These are phyloP conservation scores for Kodamaea restingae DNA, from an alignment of 805 yeast species.

Conservation along the genomic window DNA sequence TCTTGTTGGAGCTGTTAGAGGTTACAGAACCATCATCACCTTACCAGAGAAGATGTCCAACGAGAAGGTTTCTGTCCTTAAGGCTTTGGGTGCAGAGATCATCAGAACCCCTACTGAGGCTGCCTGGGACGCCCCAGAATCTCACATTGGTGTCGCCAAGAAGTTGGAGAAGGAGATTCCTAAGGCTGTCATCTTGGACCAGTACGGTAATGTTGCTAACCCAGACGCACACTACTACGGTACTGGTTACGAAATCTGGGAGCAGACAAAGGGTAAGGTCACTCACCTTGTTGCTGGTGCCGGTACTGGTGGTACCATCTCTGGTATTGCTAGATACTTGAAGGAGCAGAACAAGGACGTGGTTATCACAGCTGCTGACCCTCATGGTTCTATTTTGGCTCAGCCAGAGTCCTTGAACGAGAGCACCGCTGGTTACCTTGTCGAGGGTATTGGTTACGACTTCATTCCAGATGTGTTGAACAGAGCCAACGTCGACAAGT, in stretches of 20 bases:
- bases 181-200: conserved; percentile 79
- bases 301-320: conserved; percentile 94
- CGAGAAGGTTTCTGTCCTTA: conserved; percentile 82
- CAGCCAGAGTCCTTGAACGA: conserved; percentile 68
- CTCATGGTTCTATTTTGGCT: conserved; percentile 81
- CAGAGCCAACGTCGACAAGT: conserved; percentile 60
- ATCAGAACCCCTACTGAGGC: conserved; percentile 90
- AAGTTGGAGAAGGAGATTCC: conserved; percentile 79
- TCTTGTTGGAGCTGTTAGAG: conserved; percentile 79
- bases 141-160: conserved; percentile 84
- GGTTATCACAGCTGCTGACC: conserved; percentile 76
- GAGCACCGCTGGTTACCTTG: conserved; percentile 59
- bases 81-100: conserved; percentile 87
- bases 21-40: conserved; percentile 82
- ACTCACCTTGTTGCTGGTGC: conserved; percentile 85
- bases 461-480: conserved; percentile 78
- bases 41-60: conserved; percentile 91
- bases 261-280: conserved; percentile 68
- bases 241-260: conserved; percentile 83
- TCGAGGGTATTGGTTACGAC: conserved; percentile 90
- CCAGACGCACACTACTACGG: conserved; percentile 82
- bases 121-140: conserved; percentile 89
- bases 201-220: conserved; percentile 72
- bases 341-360: conserved; percentile 65
- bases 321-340: conserved; percentile 82